Percentiles rank a stretch among this genome's conserved stretches.
phyloP scores from a whole-genome alignment of 805 yeast species.

The Blastobotrys terrestris region DNA sequence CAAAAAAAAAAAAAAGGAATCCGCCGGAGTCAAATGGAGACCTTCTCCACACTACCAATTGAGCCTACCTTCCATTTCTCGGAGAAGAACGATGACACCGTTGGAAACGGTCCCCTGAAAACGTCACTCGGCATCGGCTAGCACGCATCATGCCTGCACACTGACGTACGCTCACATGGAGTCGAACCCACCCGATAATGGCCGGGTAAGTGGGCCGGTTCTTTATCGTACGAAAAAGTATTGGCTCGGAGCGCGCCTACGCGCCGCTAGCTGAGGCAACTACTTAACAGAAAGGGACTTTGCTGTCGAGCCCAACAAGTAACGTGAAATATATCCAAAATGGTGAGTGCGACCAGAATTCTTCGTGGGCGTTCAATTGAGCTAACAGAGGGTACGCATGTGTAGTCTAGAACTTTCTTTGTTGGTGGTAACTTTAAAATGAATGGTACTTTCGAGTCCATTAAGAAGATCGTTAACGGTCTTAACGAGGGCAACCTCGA shows the following conservation, averaged over 20 bases:
- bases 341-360: constrained; percentile 4
- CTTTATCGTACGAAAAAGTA: not conserved
- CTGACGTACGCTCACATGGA: not conserved
- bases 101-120: too few relatives aligned
- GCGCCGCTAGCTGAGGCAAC: not conserved
- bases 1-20: not conserved
- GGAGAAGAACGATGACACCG: too few relatives aligned
- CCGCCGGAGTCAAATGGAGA: not conserved
- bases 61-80: too few relatives aligned
- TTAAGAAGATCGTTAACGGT: constrained; percentile 74
- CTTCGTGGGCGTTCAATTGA: not conserved
- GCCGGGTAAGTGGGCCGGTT: not conserved
- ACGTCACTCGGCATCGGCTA: too few relatives aligned
- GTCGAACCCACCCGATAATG: not conserved
- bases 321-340: not conserved
- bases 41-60: too few relatives aligned
- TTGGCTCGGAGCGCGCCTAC: not conserved
- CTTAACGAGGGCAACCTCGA: constrained; percentile 76
- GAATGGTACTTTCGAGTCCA: constrained; percentile 89
- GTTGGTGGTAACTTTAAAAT: constrained; percentile 99
- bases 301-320: constrained; percentile 4
- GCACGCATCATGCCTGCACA: too few relatives aligned
- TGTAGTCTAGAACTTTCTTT: constrained; percentile 83
- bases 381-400: not conserved
- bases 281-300: not conserved